Conservation (phyloP, 768 basidiomycete species). For the Boletus sensibilis region DNA sequence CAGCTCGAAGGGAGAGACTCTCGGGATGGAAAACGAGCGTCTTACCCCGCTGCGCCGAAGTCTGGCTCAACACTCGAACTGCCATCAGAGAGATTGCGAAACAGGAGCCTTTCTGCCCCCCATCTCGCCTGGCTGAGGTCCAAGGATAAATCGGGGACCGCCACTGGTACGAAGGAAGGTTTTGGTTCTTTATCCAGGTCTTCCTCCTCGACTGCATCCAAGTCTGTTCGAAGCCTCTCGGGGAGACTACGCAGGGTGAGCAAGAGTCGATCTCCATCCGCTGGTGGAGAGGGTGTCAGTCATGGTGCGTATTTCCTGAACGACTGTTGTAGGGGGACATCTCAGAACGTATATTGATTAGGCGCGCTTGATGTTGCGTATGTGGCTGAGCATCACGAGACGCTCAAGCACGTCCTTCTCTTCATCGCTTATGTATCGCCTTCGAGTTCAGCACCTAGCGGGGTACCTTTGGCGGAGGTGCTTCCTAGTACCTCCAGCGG, state of each 20-base stretch:
- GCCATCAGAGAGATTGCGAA: slow-evolving; percentile 30
- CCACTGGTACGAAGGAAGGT: slow-evolving; percentile 11
- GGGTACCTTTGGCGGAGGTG: slow-evolving; percentile 59
- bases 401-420: slow-evolving; percentile 73
- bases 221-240: slow-evolving; percentile 20
- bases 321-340: background rate
- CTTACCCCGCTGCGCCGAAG: slow-evolving; percentile 16
- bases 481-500: slow-evolving; percentile 45
- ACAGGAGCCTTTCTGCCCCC: slow-evolving; percentile 59
- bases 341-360: slow-evolving; percentile 3
- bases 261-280: slow-evolving; percentile 21
- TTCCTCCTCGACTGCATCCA: slow-evolving; percentile 13
- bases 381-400: slow-evolving; percentile 82
- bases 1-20: slow-evolving; percentile 4
- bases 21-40: slow-evolving; percentile 21
- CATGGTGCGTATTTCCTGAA: slow-evolving; percentile 15
- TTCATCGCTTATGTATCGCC: slow-evolving; percentile 49
- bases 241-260: slow-evolving; percentile 22
- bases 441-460: slow-evolving; percentile 36
- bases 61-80: slow-evolving; percentile 11
- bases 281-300: slow-evolving; percentile 8
- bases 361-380: slow-evolving; percentile 45
- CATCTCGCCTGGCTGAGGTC: slow-evolving; percentile 57
- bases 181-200: slow-evolving; percentile 6
- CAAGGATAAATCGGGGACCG: slow-evolving; percentile 20